These are phyloP conservation scores for Tolypocladium nubicola DNA, from an alignment of 2,329 filamentous ascomycete genomes.

Conservation along the genomic window DNA sequence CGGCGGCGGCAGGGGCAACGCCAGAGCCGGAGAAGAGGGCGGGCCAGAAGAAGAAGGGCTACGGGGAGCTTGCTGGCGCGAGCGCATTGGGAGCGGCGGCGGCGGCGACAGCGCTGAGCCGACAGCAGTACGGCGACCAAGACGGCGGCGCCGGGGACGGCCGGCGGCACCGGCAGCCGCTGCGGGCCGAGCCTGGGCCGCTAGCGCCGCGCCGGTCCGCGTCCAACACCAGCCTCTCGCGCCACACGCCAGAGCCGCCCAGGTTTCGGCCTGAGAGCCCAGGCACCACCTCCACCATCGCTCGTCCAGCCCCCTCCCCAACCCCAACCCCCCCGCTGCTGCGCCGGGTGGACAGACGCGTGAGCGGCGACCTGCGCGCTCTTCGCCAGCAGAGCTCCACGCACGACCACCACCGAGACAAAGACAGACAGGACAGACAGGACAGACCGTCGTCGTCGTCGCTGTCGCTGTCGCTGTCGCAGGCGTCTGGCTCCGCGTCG, in stretches of 20 bases:
- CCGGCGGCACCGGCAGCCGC: not conserved
- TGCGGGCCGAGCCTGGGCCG: constrained; percentile 10
- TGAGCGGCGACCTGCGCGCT: constrained; percentile 61
- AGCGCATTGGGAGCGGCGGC: not conserved
- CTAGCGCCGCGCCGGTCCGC: constrained; percentile 27
- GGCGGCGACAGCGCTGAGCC: not conserved
- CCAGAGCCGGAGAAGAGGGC: constrained; percentile 34
- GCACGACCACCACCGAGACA: constrained; percentile 4
- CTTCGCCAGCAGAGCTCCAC: constrained; percentile 25
- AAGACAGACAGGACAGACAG: constrained; percentile 3
- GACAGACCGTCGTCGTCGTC: too few species aligned
- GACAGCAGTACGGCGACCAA: constrained; percentile 5
- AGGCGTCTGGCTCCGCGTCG: not conserved
- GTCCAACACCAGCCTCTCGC: constrained; percentile 44
- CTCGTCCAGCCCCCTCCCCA: constrained; percentile 20
- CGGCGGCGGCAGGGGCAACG: constrained; percentile 21
- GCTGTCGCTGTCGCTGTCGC: not conserved
- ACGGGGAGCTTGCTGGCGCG: constrained; percentile 12
- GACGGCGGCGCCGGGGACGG: constrained; percentile 8
- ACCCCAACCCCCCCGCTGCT: constrained; percentile 57
- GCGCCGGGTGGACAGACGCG: constrained; percentile 54
- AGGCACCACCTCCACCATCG: constrained; percentile 37
- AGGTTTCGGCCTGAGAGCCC: constrained; percentile 53
- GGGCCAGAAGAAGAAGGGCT: constrained; percentile 15
- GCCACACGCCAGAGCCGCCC: constrained; percentile 43